Evolutionary conservation across 192 early-diverging fungal species (phyloP).

Genomic region (Mortierella claussenii): DNA sequence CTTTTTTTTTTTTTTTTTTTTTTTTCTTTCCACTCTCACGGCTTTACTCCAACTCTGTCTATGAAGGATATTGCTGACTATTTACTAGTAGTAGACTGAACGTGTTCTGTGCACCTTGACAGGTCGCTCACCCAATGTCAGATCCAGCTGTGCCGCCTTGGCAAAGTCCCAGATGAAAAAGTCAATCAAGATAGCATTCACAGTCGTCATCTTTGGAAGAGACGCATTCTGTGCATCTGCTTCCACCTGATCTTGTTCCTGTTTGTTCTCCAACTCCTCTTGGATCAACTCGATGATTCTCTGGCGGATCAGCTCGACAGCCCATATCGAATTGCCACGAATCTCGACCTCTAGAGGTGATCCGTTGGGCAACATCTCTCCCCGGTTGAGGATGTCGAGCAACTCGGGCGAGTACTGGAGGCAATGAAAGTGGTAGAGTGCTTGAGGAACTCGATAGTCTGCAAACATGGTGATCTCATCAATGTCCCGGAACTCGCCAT

Average conservation of each 20-base stretch:
- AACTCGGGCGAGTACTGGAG: constrained; percentile 75
- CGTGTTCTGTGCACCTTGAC: constrained; percentile 51
- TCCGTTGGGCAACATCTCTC: constrained; percentile 64
- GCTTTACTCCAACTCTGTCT: no score
- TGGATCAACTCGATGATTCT: constrained; percentile 52
- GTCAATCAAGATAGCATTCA: constrained; percentile 87
- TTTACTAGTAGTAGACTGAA: constrained; percentile 34
- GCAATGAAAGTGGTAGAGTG: constrained; percentile 73
- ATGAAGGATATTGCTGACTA: no score
- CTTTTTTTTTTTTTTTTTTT: background rate
- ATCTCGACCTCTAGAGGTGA: constrained; percentile 81
- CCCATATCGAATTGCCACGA: constrained; percentile 77
- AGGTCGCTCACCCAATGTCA: constrained; percentile 54
- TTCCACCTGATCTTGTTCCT: constrained; percentile 21
- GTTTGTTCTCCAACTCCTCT: constrained; percentile 31
- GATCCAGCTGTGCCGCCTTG: constrained; percentile 67
- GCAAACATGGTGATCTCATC: constrained; percentile 91
- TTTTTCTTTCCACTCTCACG: background rate
- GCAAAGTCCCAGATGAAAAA: constrained; percentile 92
- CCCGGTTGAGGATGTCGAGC: constrained; percentile 50
- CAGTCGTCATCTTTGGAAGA: constrained; percentile 27
- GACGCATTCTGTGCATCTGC: background rate
- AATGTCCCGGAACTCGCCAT: constrained; percentile 78
- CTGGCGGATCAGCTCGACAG: constrained; percentile 71
- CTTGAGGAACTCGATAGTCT: constrained; percentile 86